These are phyloP conservation scores for Flaveria trinervia DNA, from an alignment of 129 eudicot species.

Conservation along the genomic window DNA sequence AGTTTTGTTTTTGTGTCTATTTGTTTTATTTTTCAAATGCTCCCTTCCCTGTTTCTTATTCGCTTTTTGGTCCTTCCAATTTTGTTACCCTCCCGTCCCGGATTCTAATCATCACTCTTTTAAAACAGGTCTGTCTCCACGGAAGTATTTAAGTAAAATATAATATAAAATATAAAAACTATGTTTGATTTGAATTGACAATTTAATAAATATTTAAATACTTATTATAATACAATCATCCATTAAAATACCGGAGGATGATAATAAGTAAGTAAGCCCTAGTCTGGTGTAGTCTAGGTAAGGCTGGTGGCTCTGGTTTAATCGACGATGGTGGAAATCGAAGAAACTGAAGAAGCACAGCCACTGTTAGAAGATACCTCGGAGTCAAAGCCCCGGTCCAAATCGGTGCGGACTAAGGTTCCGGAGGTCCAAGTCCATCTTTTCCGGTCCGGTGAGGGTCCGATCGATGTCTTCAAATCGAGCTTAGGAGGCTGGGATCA, in stretches of 20 bases:
- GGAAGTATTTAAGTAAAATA: no score
- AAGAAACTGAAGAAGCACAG: constrained; percentile 35
- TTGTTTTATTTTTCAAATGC: neutral
- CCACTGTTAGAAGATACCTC: constrained; percentile 38
- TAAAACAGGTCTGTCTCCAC: no score
- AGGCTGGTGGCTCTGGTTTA: no score
- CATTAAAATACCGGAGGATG: neutral
- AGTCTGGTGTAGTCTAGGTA: no score
- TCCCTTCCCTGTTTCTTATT: constrained; percentile 4
- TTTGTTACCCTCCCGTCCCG: no score
- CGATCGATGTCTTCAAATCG: constrained; percentile 61
- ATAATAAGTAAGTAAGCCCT: no score
- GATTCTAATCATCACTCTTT: no score
- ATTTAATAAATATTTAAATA: no score
- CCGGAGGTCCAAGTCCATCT: constrained; percentile 75
- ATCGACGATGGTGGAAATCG: constrained; percentile 44
- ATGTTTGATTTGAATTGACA: no score
- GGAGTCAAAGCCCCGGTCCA: constrained; percentile 20
- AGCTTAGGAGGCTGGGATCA: constrained; percentile 84
- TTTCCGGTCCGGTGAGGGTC: constrained; percentile 64
- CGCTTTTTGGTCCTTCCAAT: neutral
- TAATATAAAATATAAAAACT: no score
- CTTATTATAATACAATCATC: no score
- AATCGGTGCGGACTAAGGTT: constrained; percentile 53
- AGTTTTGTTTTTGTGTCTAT: neutral